Evolutionary conservation across 257 asterid genomes (phyloP).

Genomic region (Lavandula angustifolia): DNA sequence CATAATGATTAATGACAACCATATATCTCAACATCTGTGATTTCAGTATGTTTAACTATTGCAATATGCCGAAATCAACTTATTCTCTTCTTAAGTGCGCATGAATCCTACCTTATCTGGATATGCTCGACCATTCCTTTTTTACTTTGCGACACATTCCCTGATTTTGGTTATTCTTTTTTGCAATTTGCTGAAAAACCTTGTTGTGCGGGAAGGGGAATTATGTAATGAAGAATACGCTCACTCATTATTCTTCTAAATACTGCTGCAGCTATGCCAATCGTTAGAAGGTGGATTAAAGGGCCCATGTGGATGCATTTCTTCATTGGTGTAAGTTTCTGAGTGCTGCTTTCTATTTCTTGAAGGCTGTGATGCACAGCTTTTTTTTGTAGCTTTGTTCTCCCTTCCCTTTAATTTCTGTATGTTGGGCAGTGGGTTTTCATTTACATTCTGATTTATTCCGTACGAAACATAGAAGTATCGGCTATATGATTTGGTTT

Average conservation of each 20-base stretch:
- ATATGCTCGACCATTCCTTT: too few relatives aligned
- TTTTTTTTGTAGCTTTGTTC: slow-evolving; percentile 4
- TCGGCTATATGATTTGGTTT: too few relatives aligned
- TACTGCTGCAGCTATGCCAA: slow-evolving; percentile 73
- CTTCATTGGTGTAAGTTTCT: slow-evolving; percentile 76
- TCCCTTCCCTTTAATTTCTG: slow-evolving; percentile 4
- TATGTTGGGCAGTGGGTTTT: background rate
- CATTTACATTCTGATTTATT: too few relatives aligned
- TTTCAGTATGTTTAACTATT: background rate
- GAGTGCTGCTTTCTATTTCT: background rate
- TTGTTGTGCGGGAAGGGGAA: background rate
- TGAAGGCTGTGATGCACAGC: background rate
- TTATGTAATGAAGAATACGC: background rate
- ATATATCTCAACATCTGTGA: background rate
- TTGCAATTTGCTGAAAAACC: too few relatives aligned
- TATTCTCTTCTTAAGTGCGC: background rate
- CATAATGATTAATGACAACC: background rate
- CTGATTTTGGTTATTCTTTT: too few relatives aligned
- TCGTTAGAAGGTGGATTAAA: slow-evolving; percentile 69
- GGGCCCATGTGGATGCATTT: slow-evolving; percentile 95
- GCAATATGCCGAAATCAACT: background rate
- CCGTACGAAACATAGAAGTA: too few relatives aligned
- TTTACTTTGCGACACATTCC: too few relatives aligned
- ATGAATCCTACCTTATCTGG: background rate
- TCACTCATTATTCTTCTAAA: slow-evolving; percentile 1